Evolutionary conservation across 176 grass and related monocot species (phyloP).

Genomic region (Triticum timopheevii): DNA sequence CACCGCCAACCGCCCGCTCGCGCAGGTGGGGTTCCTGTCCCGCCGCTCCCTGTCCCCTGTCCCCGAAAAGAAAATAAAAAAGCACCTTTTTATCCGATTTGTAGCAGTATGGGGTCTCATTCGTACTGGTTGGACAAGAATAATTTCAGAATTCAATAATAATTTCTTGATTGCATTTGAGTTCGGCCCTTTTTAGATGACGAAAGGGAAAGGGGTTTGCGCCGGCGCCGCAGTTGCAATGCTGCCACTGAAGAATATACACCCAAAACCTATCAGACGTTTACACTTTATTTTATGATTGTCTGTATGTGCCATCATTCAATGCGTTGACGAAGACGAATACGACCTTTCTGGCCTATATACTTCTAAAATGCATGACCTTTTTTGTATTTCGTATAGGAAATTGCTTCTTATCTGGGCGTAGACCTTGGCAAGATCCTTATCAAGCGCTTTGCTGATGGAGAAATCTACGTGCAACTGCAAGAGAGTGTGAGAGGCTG

Average conservation of each 20-base stretch:
- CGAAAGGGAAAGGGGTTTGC: slow-evolving; percentile 19
- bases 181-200: neutral
- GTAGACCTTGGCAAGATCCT: slow-evolving; percentile 78
- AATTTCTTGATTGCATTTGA: neutral
- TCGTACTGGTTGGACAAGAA: neutral
- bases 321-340: neutral
- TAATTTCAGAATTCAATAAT: neutral
- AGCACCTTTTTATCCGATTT: neutral
- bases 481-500: slow-evolving; percentile 94
- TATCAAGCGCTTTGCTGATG: slow-evolving; percentile 90
- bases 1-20: slow-evolving; percentile 67
- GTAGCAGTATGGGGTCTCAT: neutral
- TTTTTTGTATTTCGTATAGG: slow-evolving; percentile 32
- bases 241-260: neutral
- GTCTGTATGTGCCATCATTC: neutral
- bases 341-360: neutral
- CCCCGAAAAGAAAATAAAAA: neutral
- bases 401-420: slow-evolving; percentile 85
- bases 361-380: neutral
- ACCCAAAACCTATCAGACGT: neutral
- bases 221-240: neutral
- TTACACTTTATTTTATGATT: neutral
- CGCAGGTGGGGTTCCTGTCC: slow-evolving; percentile 45
- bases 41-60: neutral
- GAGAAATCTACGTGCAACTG: slow-evolving; percentile 91